Conservation (phyloP, 768 basidiomycete species). For the Collybiopsis luxurians region DNA sequence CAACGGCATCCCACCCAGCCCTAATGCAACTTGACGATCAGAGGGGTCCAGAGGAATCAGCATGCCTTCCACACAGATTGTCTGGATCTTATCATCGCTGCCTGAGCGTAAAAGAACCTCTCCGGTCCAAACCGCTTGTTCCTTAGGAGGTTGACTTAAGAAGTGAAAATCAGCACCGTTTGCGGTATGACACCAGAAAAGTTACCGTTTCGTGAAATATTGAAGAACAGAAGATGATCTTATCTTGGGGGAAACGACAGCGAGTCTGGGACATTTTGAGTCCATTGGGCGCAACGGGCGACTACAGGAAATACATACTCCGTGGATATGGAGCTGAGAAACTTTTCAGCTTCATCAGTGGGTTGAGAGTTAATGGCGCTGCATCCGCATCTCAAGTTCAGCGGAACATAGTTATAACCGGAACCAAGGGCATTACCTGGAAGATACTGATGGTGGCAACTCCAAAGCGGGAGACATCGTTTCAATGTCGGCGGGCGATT, state of each 20-base stretch:
- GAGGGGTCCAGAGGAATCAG: background rate
- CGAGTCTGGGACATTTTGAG: no score
- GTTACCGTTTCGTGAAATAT: no score
- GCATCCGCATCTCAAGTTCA: no score
- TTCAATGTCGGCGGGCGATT: background rate
- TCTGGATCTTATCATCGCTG: background rate
- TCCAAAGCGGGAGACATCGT: background rate
- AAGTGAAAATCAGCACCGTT: background rate
- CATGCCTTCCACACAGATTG: slow-evolving; percentile 1
- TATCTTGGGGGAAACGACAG: no score
- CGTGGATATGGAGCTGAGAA: background rate
- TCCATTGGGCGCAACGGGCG: no score
- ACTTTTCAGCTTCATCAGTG: background rate
- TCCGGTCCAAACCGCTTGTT: background rate
- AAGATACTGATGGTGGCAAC: background rate
- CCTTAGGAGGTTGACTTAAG: background rate
- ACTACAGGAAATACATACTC: no score
- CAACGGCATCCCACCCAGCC: slow-evolving; percentile 1
- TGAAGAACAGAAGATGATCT: no score
- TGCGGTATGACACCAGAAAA: no score
- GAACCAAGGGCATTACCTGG: background rate
- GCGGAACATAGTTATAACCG: background rate
- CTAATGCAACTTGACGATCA: background rate
- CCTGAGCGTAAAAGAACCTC: background rate
- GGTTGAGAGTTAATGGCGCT: background rate